A percentile compares a stretch with the other conserved stretches of the same genome.
Conservation (phyloP, 2,329 filamentous ascomycete species). For the Penicillium polonicum region DNA sequence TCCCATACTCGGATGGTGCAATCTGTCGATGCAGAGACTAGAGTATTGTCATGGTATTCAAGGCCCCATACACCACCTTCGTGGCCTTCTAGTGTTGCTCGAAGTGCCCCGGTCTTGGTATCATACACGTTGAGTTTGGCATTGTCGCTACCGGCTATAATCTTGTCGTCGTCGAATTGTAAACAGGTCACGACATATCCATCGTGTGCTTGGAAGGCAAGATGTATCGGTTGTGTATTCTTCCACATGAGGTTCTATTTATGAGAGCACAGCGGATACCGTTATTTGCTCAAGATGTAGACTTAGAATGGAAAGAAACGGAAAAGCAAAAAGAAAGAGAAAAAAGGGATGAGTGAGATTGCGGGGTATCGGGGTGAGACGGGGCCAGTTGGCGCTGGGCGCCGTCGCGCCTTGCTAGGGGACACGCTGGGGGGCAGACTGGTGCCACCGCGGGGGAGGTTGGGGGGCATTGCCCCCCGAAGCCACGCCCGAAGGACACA, state of each 20-base stretch:
- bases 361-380: neutral
- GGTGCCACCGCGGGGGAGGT: no score
- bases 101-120: constrained; percentile 84
- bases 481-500: neutral
- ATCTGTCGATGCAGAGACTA: constrained; percentile 98
- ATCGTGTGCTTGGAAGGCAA: constrained; percentile 92
- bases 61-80: constrained; percentile 97
- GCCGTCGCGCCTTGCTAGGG: no score
- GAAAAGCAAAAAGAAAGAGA: no score
- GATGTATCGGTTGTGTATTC: constrained; percentile 79
- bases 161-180: constrained; percentile 97
- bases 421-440: no score
- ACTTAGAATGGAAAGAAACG: neutral
- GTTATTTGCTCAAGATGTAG: neutral
- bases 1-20: constrained; percentile 99
- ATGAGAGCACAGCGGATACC: no score
- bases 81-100: constrained; percentile 82
- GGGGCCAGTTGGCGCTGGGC: neutral
- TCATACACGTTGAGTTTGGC: constrained; percentile 97
- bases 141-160: constrained; percentile 94
- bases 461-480: neutral
- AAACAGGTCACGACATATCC: constrained; percentile 95
- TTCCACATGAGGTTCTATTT: constrained; percentile 61
- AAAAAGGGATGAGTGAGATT: neutral
- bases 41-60: constrained; percentile 89